Evolutionary conservation across 1,139 yeast species (phyloP).

Genomic region (Taphrina communis): DNA sequence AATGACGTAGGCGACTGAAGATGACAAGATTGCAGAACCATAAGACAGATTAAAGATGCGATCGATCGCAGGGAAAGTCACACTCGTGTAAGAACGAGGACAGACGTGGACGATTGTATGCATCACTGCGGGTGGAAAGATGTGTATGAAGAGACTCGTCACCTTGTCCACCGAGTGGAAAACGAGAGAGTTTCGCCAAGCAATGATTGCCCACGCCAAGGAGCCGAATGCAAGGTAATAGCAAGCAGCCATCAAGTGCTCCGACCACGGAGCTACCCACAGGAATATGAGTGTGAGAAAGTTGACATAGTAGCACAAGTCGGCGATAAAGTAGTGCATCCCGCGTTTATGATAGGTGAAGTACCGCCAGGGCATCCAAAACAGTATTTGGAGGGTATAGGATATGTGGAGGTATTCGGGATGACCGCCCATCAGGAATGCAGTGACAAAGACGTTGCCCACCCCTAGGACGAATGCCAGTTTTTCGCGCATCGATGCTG

Average conservation of each 20-base stretch:
- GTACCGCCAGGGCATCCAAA: slow-evolving; percentile 82
- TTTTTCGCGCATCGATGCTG: slow-evolving; percentile 72
- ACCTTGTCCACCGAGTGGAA: slow-evolving; percentile 75
- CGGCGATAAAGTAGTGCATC: slow-evolving; percentile 88
- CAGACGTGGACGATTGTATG: slow-evolving; percentile 85
- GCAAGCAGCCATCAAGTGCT: slow-evolving; percentile 35
- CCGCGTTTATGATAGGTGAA: slow-evolving; percentile 79
- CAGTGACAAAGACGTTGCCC: slow-evolving; percentile 70
- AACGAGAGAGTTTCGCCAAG: slow-evolving; percentile 94
- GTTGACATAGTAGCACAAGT: slow-evolving; percentile 90
- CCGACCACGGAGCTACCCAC: slow-evolving; percentile 80
- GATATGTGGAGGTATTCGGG: slow-evolving; percentile 79
- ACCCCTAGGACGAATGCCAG: slow-evolving; percentile 78
- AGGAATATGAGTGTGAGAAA: slow-evolving; percentile 68
- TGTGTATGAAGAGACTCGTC: slow-evolving; percentile 78
- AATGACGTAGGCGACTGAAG: slow-evolving; percentile 81
- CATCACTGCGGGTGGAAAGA: slow-evolving; percentile 86
- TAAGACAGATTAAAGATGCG: slow-evolving; percentile 72
- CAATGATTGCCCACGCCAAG: slow-evolving; percentile 87
- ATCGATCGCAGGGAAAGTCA: slow-evolving; percentile 81
- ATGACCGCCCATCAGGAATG: slow-evolving; percentile 75
- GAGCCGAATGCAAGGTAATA: slow-evolving; percentile 57
- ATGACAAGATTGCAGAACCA: slow-evolving; percentile 72
- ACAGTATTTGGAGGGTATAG: slow-evolving; percentile 66
- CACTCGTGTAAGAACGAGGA: slow-evolving; percentile 56